Base-by-base conservation (phyloP, 768 basidiomycete species). In the Butyriboletus loyo region DNA sequence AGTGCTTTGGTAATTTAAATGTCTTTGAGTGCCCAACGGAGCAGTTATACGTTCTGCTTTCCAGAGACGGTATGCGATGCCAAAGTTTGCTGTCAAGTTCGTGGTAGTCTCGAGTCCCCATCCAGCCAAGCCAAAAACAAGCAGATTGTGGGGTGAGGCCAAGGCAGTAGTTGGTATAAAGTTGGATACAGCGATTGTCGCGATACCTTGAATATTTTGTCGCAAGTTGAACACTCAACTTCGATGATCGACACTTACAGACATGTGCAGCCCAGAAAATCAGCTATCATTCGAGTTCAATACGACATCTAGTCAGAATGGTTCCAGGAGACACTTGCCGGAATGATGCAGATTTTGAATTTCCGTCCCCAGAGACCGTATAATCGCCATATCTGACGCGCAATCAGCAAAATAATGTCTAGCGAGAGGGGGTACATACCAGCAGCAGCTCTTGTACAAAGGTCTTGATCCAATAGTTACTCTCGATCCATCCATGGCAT, bases 341-440 rank as follows among this genome's bases (percentile, higher is more conserved):
- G 63, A 37, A 61, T 14, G 21, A 55, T 38, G 31, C 52, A 60
- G 9, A 64, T 24, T 24, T 10, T 52, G 19, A 52, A 35, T 19
- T 36, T 40, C 5, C 42, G 49, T 38, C 46, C 52, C 50, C 58
- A 63, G 13, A 63, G 48, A n/a, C 59, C 42, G 34, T 61, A 55
- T 40, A 64, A 49, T 28, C 59, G 60, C 62, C 62, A 64, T 31
- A 63, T 64, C 62, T 64, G 27, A 55, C 10, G 8, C 22, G 11
- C 6, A n/a, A 43, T 50, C 13, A 50, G 40, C 7, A 42, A 15
- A 37, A 27, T 31, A 5, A 50, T 11, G 15, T 31, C 36, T 21
- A 4, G n/a, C 14, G 13, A 43, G 34, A 7, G 21, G 17, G 3
- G 30, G 21, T 7, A 43, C 56, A 14, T 15, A 59, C 61, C 51